A percentile compares a stretch with the other conserved stretches of the same genome.
phyloP scores from a whole-genome alignment of 352 stramenopile species.

The Stephanocyclus meneghinianus region DNA sequence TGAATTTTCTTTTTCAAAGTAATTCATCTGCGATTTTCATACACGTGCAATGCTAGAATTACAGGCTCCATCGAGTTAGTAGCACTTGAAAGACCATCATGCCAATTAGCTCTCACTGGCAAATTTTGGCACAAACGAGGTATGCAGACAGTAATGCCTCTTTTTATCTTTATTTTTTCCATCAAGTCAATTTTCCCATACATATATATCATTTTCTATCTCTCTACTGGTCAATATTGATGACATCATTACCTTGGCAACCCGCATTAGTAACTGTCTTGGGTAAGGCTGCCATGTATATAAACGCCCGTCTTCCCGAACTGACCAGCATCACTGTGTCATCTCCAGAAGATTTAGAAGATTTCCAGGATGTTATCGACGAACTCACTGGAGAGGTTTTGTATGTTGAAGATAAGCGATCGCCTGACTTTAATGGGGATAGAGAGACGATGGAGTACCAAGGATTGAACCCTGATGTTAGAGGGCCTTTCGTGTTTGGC shows the following conservation, averaged over 20 bases:
- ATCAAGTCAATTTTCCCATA: neutral
- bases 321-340: slow-evolving; percentile 62
- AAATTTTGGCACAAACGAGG: slow-evolving; percentile 75
- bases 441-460: slow-evolving; percentile 80
- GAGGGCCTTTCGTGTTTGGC: slow-evolving; percentile 69
- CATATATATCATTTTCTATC: neutral
- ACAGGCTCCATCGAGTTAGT: slow-evolving; percentile 72
- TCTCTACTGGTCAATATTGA: neutral
- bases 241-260: neutral
- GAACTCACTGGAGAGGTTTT: slow-evolving; percentile 73
- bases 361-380: slow-evolving; percentile 74
- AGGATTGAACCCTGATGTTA: slow-evolving; percentile 73
- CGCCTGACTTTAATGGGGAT: slow-evolving; percentile 79
- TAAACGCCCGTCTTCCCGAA: slow-evolving; percentile 76
- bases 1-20: neutral
- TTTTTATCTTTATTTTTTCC: neutral
- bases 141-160: slow-evolving; percentile 7
- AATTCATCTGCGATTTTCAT: neutral
- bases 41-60: slow-evolving; percentile 40
- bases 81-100: slow-evolving; percentile 64
- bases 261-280: slow-evolving; percentile 56
- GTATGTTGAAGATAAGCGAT: slow-evolving; percentile 63
- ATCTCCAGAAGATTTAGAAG: slow-evolving; percentile 56
- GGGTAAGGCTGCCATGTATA: slow-evolving; percentile 72
- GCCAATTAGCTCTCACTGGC: slow-evolving; percentile 48